These are phyloP conservation scores for Penicillium canescens DNA, from an alignment of 495 filamentous ascomycete genomes.

Conservation along the genomic window DNA sequence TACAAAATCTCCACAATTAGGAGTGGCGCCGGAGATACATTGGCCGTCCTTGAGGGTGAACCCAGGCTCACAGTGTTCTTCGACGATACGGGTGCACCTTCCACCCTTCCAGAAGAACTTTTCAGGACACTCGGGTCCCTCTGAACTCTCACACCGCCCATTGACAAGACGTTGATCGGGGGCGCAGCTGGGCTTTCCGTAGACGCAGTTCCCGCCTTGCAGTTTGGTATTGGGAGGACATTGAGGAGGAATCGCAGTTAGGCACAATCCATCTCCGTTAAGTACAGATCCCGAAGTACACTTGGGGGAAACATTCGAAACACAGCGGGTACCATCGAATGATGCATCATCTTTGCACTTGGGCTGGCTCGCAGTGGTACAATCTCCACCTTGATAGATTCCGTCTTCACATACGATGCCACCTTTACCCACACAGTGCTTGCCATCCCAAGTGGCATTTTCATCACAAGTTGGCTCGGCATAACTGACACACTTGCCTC, in stretches of 20 bases:
- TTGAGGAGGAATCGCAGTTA: background rate
- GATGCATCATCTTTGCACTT: background rate
- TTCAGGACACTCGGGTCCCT: background rate
- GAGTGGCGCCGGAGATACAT: conserved; percentile 1
- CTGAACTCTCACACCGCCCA: background rate
- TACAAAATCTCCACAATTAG: conserved; percentile 2
- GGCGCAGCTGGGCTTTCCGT: background rate
- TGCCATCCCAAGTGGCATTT: conserved; percentile 7
- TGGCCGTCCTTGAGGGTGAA: conserved; percentile 2
- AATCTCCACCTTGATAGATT: conserved; percentile 6
- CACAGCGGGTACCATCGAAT: conserved; percentile 9
- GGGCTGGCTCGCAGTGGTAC: background rate
- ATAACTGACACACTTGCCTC: background rate
- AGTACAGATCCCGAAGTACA: background rate
- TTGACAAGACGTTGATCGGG: background rate
- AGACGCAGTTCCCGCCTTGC: conserved; percentile 1
- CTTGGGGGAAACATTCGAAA: conserved; percentile 1
- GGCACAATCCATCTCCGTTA: conserved; percentile 2
- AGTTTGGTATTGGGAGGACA: conserved; percentile 1
- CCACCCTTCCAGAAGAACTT: conserved; percentile 2
- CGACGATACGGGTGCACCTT: background rate
- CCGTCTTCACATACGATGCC: background rate
- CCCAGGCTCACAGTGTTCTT: conserved; percentile 6
- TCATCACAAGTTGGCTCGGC: conserved; percentile 1
- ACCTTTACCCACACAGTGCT: background rate